Evolutionary conservation across 768 basidiomycete species (phyloP).

Genomic region (Leucosporidium scottii): DNA sequence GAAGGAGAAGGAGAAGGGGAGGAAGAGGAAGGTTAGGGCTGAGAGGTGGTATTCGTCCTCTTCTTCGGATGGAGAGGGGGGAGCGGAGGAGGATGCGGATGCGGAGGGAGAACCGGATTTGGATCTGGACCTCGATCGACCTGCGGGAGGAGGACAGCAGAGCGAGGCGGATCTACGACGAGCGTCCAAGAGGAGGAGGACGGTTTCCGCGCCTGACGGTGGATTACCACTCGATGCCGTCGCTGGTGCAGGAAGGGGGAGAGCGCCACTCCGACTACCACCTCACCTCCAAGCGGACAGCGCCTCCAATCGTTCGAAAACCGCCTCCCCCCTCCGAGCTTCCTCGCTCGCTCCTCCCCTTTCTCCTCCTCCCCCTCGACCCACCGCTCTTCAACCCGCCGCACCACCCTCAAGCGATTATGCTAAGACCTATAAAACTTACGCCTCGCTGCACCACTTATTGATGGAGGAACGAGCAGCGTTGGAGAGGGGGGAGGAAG

Average conservation of each 20-base stretch:
- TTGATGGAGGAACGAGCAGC: not conserved
- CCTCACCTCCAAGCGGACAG: not conserved
- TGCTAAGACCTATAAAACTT: conserved; percentile 13
- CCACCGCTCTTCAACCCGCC: not conserved
- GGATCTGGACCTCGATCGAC: not conserved
- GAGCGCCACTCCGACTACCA: not conserved
- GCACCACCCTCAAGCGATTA: not conserved
- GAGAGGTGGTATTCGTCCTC: not conserved
- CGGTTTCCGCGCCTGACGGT: not conserved
- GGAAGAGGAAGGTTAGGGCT: not conserved
- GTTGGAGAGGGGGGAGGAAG: conserved; percentile 1
- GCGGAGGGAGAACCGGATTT: not conserved
- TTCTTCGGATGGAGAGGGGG: not conserved
- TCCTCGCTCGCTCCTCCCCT: not conserved
- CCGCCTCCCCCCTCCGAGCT: not conserved
- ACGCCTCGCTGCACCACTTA: conserved; percentile 9
- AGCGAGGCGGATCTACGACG: not conserved
- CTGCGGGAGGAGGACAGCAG: not conserved
- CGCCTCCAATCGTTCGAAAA: not conserved
- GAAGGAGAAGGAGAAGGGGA: not conserved
- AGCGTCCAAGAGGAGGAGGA: not conserved
- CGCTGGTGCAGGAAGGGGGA: not conserved
- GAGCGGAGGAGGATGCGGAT: not conserved
- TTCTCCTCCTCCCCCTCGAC: not conserved
- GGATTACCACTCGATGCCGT: not conserved